phyloP scores from a whole-genome alignment of 176 grass and related monocot species.

The Luzula sylvatica region DNA sequence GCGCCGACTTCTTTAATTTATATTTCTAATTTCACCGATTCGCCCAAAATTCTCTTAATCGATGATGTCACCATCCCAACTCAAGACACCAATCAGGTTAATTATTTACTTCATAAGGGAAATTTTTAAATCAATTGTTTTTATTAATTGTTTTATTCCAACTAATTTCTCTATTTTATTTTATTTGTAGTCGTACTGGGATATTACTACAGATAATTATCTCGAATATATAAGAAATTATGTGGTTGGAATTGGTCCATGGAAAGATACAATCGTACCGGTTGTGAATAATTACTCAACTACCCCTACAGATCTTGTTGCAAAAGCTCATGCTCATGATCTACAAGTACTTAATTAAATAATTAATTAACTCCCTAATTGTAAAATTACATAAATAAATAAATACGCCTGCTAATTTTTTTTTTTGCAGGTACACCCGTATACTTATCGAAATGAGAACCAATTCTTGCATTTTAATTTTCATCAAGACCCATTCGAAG shows the following conservation, averaged over 20 bases:
- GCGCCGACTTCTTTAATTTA: conserved; percentile 75
- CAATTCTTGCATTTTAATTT: conserved; percentile 78
- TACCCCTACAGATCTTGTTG: conserved; percentile 71
- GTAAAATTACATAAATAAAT: background rate
- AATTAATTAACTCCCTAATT: background rate
- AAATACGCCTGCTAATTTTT: background rate
- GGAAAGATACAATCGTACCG: conserved; percentile 92
- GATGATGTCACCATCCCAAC: conserved; percentile 56
- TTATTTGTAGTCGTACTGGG: conserved; percentile 74
- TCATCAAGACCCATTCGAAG: conserved; percentile 64
- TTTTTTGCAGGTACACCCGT: conserved; percentile 70
- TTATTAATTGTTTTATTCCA: background rate
- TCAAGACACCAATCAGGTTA: conserved; percentile 93
- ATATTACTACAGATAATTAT: conserved; percentile 85
- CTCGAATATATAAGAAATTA: conserved; percentile 68
- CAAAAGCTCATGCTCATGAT: conserved; percentile 84
- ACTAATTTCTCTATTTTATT: conserved; percentile 11
- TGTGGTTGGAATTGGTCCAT: conserved; percentile 79
- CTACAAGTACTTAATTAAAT: conserved; percentile 48
- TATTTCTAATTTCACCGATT: conserved; percentile 67
- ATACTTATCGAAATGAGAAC: conserved; percentile 94
- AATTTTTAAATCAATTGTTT: background rate
- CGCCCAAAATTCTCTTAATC: conserved; percentile 74
- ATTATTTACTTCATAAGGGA: no score
- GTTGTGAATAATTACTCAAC: conserved; percentile 53